A percentile compares a stretch with the other conserved stretches of the same genome.
These are phyloP conservation scores for Cladosporium sp. DNA, from an alignment of 2,329 filamentous ascomycete species.

Conservation along the genomic window DNA sequence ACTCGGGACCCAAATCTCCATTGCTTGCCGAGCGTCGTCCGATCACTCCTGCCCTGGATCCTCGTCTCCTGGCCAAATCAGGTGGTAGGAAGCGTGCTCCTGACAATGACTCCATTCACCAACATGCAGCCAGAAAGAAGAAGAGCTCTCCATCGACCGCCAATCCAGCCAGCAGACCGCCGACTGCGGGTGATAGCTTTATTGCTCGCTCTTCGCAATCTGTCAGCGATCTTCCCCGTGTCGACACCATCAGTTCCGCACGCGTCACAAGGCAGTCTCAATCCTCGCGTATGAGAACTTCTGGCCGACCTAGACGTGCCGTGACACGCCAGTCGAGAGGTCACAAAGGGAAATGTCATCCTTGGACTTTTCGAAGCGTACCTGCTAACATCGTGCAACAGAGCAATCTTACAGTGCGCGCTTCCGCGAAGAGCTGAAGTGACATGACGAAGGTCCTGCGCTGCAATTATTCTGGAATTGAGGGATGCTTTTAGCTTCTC, in stretches of 20 bases:
- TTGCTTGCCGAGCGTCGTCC: background rate
- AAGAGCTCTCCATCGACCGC: no score
- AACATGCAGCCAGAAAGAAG: background rate
- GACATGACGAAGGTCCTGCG: background rate
- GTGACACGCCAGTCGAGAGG: background rate
- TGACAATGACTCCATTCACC: background rate
- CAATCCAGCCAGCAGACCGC: background rate
- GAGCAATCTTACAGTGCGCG: background rate
- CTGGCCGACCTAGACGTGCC: background rate
- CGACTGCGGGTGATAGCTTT: background rate
- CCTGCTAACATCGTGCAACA: background rate
- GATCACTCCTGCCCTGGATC: background rate
- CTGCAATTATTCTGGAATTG: no score
- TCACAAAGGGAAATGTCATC: background rate
- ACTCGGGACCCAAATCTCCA: background rate
- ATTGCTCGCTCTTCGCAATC: slow-evolving; percentile 8
- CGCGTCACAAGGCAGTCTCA: background rate
- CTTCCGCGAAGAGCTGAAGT: slow-evolving; percentile 2
- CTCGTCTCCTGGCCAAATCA: background rate
- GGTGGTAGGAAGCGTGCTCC: background rate
- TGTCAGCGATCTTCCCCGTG: slow-evolving; percentile 5
- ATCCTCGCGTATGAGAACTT: background rate
- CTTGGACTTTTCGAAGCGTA: background rate
- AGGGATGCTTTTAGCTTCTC: no score
- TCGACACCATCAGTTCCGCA: background rate